Conservation (phyloP, 305 asterid genomes). For the Vinca major region DNA sequence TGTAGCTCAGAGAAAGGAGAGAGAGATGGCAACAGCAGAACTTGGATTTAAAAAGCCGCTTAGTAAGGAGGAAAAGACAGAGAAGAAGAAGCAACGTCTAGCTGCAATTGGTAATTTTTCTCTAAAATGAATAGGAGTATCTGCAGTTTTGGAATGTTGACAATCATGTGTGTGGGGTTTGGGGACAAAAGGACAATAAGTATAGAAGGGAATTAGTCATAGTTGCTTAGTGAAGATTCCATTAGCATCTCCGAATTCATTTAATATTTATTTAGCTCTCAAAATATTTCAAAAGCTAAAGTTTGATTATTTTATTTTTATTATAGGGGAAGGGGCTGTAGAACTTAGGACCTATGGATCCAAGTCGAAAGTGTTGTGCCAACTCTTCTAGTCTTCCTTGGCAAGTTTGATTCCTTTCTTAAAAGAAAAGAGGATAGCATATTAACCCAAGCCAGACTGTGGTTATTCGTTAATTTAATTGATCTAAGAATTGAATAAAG, state of each 20-base stretch:
- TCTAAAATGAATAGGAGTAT: background rate
- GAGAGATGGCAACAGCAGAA: conserved; percentile 59
- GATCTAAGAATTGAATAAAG: background rate
- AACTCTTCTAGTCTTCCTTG: no score
- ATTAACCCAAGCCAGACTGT: no score
- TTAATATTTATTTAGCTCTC: background rate
- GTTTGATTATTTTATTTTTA: background rate
- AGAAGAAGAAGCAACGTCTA: conserved; percentile 84
- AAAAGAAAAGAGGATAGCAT: no score
- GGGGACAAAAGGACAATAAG: background rate
- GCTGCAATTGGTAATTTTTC: conserved; percentile 79
- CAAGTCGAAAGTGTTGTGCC: no score
- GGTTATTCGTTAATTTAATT: background rate
- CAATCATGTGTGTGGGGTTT: background rate
- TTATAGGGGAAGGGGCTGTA: no score
- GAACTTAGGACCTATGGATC: no score
- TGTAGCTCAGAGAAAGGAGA: conserved; percentile 74
- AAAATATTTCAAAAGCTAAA: background rate
- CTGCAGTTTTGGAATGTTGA: background rate
- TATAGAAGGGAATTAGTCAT: background rate
- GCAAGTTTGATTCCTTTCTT: no score
- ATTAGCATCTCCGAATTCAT: background rate
- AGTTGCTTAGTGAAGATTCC: background rate
- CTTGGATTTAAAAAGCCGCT: conserved; percentile 89
- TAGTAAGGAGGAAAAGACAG: conserved; percentile 72